These are phyloP conservation scores for Grigorovia jiainica DNA, from an alignment of 805 yeast species.

Conservation along the genomic window DNA sequence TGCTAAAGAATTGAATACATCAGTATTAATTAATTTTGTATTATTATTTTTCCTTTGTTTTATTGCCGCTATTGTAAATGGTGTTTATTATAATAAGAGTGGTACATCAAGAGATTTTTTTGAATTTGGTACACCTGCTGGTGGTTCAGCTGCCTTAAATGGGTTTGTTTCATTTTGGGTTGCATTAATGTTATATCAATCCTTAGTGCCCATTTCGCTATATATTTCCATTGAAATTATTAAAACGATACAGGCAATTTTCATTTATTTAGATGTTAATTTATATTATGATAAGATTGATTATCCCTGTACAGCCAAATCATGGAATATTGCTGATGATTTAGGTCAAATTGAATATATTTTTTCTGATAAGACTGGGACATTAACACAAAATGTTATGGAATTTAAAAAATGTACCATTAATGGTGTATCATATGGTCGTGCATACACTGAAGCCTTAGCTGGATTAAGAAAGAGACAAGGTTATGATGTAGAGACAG, in stretches of 20 bases:
- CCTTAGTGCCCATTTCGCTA: conserved; percentile 74
- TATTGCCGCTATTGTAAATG: conserved; percentile 61
- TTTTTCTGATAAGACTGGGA: conserved; percentile 79
- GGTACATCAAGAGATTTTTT: conserved; percentile 48
- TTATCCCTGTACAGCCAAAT: conserved; percentile 75
- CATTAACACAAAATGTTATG: conserved; percentile 78
- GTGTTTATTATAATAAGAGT: conserved; percentile 44
- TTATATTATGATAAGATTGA: conserved; percentile 64
- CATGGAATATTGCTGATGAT: conserved; percentile 83
- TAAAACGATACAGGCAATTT: conserved; percentile 74
- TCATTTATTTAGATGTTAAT: conserved; percentile 64
- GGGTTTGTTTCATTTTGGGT: conserved; percentile 71
- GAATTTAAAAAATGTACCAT: conserved; percentile 77
- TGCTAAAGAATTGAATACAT: conserved; percentile 59
- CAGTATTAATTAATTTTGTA: conserved; percentile 58
- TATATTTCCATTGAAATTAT: conserved; percentile 78
- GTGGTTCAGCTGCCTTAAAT: conserved; percentile 48
- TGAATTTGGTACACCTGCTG: conserved; percentile 64
- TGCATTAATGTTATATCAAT: conserved; percentile 65
- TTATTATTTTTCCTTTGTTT: conserved; percentile 60
- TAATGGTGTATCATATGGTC: conserved; percentile 63
- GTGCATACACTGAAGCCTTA: conserved; percentile 76
- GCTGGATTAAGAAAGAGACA: conserved; percentile 72
- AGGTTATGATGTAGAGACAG: conserved; percentile 65
- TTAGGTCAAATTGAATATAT: conserved; percentile 80